Evolutionary conservation across 768 basidiomycete genomes (phyloP).

Genomic region (Hirschioporus abietinus): DNA sequence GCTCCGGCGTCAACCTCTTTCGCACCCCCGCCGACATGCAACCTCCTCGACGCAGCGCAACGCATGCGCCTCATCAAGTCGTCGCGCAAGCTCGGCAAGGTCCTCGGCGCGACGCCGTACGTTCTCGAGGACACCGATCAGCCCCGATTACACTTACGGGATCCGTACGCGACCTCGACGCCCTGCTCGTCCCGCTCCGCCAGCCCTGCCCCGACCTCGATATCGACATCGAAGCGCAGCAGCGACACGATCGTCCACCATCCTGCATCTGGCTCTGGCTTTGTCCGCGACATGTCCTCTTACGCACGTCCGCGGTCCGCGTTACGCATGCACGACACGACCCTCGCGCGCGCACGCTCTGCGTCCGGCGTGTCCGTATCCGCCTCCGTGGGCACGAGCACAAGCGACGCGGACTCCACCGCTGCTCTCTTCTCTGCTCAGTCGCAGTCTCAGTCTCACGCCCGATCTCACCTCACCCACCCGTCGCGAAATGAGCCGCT

Average conservation of each 20-base stretch:
- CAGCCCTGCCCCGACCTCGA: neutral
- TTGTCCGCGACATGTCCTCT: no score
- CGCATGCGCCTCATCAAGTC: slow-evolving; percentile 33
- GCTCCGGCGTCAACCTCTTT: neutral
- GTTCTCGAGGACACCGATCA: slow-evolving; percentile 23
- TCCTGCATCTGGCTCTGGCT: neutral
- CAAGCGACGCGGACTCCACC: neutral
- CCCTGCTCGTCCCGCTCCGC: neutral
- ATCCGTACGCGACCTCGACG: neutral
- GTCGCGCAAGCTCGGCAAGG: slow-evolving; percentile 29
- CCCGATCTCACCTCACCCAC: no score
- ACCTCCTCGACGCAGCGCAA: slow-evolving; percentile 25
- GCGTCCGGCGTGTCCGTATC: neutral
- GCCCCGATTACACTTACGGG: no score
- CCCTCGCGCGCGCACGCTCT: neutral
- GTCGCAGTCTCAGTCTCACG: no score
- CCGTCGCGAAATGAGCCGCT: neutral
- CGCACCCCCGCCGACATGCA: slow-evolving; percentile 29
- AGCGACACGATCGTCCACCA: neutral
- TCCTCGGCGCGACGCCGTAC: slow-evolving; percentile 32
- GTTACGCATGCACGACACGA: neutral
- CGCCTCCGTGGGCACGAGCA: neutral
- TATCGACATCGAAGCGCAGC: neutral
- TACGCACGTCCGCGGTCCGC: no score
- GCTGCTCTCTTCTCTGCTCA: neutral